These are phyloP conservation scores for Dunaliella sp. DNA, from an alignment of 139 green algal species.

Conservation along the genomic window DNA sequence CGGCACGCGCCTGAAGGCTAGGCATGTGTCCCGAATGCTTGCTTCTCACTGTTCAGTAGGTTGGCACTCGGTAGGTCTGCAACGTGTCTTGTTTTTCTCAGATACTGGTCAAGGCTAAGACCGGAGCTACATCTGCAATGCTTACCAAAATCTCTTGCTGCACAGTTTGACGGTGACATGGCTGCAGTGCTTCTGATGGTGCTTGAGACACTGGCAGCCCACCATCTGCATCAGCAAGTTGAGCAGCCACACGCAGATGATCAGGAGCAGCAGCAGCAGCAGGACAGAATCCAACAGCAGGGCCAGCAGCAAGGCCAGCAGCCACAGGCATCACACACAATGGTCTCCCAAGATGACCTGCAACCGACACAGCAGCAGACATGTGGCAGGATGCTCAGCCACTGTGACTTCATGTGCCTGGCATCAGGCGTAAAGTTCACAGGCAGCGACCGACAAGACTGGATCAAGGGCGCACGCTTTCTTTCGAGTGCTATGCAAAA, in stretches of 20 bases:
- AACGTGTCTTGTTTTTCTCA: no score
- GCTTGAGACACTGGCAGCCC: background rate
- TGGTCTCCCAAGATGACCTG: background rate
- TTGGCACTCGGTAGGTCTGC: no score
- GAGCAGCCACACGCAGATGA: background rate
- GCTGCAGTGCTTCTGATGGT: background rate
- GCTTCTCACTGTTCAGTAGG: no score
- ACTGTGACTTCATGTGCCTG: background rate
- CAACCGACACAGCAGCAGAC: background rate
- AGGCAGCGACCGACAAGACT: background rate
- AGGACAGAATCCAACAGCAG: background rate
- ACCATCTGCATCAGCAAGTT: background rate
- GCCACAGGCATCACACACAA: no score
- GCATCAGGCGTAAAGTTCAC: background rate
- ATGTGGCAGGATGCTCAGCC: no score
- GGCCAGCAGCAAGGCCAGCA: background rate
- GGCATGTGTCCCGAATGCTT: no score
- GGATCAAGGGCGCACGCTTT: background rate
- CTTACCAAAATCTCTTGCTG: background rate
- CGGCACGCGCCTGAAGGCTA: no score
- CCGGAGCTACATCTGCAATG: no score
- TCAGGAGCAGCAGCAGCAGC: slow-evolving; percentile 8
- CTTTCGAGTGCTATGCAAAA: background rate
- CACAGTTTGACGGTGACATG: slow-evolving; percentile 12
- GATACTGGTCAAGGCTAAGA: no score